Conservation (phyloP, 176 grass and related monocot genomes). For the Aegilops bicornis region DNA sequence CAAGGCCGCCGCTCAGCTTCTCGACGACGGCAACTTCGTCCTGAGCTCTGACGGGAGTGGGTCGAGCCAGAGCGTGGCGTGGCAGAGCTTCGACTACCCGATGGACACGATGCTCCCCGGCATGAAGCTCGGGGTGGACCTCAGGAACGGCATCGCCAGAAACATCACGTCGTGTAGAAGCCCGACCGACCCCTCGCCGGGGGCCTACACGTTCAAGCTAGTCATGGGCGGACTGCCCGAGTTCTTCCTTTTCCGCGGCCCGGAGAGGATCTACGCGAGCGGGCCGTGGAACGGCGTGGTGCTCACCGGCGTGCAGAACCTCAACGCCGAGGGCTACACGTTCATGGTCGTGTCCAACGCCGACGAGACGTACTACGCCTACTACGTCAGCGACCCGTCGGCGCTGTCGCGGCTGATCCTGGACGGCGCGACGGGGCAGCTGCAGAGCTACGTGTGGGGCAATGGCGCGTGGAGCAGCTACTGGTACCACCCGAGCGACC, state of each 20-base stretch:
- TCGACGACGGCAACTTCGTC: constrained; percentile 45
- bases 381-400: neutral
- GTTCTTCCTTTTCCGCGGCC: constrained; percentile 36
- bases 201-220: constrained; percentile 38
- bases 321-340: constrained; percentile 17
- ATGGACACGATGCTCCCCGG: constrained; percentile 51
- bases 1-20: constrained; percentile 5
- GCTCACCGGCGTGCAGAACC: constrained; percentile 36
- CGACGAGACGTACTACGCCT: neutral
- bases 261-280: constrained; percentile 11
- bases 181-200: constrained; percentile 43
- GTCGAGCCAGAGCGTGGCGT: neutral
- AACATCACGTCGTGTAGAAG: constrained; percentile 56
- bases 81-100: constrained; percentile 71
- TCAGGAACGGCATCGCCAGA: constrained; percentile 6
- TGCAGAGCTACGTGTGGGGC: neutral
- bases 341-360: constrained; percentile 1
- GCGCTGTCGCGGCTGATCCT: neutral
- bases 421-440: neutral
- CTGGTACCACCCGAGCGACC: constrained; percentile 44
- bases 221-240: constrained; percentile 29
- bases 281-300: constrained; percentile 53
- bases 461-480: constrained; percentile 16
- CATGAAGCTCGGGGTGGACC: constrained; percentile 57
- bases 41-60: constrained; percentile 31